These are phyloP conservation scores for Toxoplasma gondii DNA, from an alignment of 169 alveolate genomes.

Conservation along the genomic window DNA sequence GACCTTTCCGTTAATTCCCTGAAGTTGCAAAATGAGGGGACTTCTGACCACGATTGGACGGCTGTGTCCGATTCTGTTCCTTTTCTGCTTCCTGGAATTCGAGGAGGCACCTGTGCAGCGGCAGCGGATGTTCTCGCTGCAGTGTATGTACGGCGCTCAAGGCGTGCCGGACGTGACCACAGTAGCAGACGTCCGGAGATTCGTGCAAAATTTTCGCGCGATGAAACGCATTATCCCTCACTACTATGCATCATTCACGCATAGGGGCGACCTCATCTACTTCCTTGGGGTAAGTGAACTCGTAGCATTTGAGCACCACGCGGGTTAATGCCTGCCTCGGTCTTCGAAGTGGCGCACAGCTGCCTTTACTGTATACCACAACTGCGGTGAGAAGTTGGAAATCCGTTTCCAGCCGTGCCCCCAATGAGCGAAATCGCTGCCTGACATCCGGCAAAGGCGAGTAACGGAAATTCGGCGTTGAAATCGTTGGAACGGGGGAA, in stretches of 20 bases:
- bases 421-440: too few species aligned
- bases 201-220: conserved; percentile 8
- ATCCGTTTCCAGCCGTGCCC: too few species aligned
- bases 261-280: neutral
- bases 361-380: too few species aligned
- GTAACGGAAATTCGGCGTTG: too few species aligned
- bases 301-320: neutral
- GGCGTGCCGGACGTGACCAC: neutral
- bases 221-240: neutral
- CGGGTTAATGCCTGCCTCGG: too few species aligned
- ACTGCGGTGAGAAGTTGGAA: too few species aligned
- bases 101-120: neutral
- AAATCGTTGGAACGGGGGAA: too few species aligned
- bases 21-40: neutral
- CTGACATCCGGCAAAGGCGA: too few species aligned
- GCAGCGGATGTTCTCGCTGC: neutral
- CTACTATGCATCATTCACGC: conserved; percentile 39
- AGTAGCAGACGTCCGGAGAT: neutral
- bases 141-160: neutral
- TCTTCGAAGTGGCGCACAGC: too few species aligned
- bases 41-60: neutral
- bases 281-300: conserved; percentile 13
- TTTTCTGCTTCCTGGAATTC: neutral
- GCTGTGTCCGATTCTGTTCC: neutral
- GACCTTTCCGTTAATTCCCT: too few species aligned